Percentiles rank a stretch among this genome's conserved stretches.
Conservation (phyloP, 129 eudicot species). For the Flaveria sonorensis region DNA sequence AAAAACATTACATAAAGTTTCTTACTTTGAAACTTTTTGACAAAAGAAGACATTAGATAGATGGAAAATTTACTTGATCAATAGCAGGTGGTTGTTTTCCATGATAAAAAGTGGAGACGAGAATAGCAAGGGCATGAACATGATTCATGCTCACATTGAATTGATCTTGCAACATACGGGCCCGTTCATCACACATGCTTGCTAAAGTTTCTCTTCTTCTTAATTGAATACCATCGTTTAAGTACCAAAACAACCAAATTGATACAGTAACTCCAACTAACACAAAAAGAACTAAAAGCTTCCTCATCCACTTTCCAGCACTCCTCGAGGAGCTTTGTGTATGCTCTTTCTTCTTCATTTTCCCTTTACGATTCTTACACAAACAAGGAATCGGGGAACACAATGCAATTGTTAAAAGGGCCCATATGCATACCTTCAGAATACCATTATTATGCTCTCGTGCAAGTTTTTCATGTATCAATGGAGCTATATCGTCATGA, state of each 20-base stretch:
- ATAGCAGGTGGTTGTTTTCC: constrained; percentile 84
- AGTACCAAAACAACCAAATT: constrained; percentile 51
- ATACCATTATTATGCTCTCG: constrained; percentile 36
- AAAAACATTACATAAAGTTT: neutral
- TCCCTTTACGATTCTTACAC: constrained; percentile 39
- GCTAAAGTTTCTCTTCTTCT: constrained; percentile 70
- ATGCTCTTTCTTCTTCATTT: constrained; percentile 46
- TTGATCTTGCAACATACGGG: constrained; percentile 95
- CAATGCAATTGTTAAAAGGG: constrained; percentile 46
- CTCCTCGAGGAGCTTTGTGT: constrained; percentile 45
- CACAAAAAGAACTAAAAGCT: constrained; percentile 48
- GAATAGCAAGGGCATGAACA: constrained; percentile 86
- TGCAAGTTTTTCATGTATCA: constrained; percentile 29
- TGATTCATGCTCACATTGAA: constrained; percentile 97
- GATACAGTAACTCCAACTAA: constrained; percentile 48
- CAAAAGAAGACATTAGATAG: constrained; percentile 7
- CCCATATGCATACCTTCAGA: constrained; percentile 46
- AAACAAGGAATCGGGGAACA: constrained; percentile 42
- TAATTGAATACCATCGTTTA: constrained; percentile 41
- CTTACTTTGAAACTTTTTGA: constrained; percentile 22
- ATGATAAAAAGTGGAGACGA: constrained; percentile 85
- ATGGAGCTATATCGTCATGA: constrained; percentile 22
- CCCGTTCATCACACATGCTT: constrained; percentile 95
- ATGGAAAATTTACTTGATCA: constrained; percentile 59
- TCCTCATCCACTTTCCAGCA: constrained; percentile 69